Percentiles rank a stretch among this genome's conserved stretches.
phyloP scores from a whole-genome alignment of 1,139 yeast species.

The Yamadazyma blattariae region DNA sequence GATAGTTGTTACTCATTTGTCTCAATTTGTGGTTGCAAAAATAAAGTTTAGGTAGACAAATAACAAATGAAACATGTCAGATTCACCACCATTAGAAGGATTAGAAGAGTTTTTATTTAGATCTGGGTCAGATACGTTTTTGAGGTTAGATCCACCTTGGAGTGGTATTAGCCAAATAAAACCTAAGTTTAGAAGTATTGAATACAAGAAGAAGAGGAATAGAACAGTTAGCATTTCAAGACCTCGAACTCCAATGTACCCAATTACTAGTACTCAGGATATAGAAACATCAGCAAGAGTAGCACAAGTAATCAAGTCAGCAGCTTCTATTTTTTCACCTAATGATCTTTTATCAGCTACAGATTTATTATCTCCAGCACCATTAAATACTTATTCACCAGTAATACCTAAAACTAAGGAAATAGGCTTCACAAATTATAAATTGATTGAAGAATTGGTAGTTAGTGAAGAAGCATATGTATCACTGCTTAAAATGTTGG shows the following conservation, averaged over 20 bases:
- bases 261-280: too few relatives aligned
- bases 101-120: too few relatives aligned
- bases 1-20: neutral
- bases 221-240: too few relatives aligned
- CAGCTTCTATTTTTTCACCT: constrained; percentile 4
- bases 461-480: constrained; percentile 48
- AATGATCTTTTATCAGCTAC: constrained; percentile 21
- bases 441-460: constrained; percentile 44
- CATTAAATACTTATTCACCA: constrained; percentile 18
- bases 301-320: neutral
- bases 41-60: too few relatives aligned
- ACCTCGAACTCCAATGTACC: too few relatives aligned
- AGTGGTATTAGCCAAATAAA: too few relatives aligned
- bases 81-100: too few relatives aligned
- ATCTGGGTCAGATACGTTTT: too few relatives aligned
- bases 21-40: constrained; percentile 9
- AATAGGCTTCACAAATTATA: constrained; percentile 24
- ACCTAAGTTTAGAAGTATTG: too few relatives aligned
- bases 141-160: too few relatives aligned
- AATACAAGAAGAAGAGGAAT: neutral
- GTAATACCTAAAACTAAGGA: neutral
- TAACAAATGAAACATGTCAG: too few relatives aligned
- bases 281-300: neutral
- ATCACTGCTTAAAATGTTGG: constrained; percentile 37
- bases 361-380: constrained; percentile 22